A percentile compares a stretch with the other conserved stretches of the same genome.
Conservation (phyloP, 176 grass and related monocot genomes). For the Tillandsia leiboldiana region DNA sequence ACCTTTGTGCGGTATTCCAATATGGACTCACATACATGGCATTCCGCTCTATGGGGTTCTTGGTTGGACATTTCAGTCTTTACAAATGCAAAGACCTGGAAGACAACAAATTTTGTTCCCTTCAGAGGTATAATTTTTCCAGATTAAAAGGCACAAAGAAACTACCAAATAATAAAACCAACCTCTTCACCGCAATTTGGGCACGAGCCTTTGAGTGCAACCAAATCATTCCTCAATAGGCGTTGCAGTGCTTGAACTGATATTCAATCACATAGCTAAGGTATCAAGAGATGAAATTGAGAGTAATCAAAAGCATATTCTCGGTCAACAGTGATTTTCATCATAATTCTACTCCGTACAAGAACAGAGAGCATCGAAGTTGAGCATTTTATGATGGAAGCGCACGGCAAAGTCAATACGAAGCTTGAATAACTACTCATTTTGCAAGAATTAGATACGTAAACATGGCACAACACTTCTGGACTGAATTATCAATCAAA, state of each 20-base stretch:
- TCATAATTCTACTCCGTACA: too few relatives aligned
- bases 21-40: conserved; percentile 77
- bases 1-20: conserved; percentile 90
- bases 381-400: too few relatives aligned
- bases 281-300: background rate
- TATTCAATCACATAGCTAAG: background rate
- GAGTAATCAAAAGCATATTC: too few relatives aligned
- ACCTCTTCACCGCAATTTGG: conserved; percentile 97
- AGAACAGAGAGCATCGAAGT: too few relatives aligned
- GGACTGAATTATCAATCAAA: background rate
- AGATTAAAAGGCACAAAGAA: background rate
- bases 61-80: conserved; percentile 49
- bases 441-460: too few relatives aligned
- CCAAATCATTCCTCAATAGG: conserved; percentile 63
- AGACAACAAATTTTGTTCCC: conserved; percentile 12
- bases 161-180: conserved; percentile 12
- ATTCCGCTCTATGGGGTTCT: conserved; percentile 62
- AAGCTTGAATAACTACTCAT: too few relatives aligned
- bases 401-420: too few relatives aligned
- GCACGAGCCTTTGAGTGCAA: conserved; percentile 84
- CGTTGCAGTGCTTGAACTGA: conserved; percentile 68
- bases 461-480: background rate
- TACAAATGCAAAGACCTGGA: conserved; percentile 90
- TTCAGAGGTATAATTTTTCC: conserved; percentile 1
- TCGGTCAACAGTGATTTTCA: too few relatives aligned